Evolutionary conservation across 352 stramenopile species (phyloP), one percentile per base, ranked within the genome.

Genomic region (Peronospora belbahrii): DNA sequence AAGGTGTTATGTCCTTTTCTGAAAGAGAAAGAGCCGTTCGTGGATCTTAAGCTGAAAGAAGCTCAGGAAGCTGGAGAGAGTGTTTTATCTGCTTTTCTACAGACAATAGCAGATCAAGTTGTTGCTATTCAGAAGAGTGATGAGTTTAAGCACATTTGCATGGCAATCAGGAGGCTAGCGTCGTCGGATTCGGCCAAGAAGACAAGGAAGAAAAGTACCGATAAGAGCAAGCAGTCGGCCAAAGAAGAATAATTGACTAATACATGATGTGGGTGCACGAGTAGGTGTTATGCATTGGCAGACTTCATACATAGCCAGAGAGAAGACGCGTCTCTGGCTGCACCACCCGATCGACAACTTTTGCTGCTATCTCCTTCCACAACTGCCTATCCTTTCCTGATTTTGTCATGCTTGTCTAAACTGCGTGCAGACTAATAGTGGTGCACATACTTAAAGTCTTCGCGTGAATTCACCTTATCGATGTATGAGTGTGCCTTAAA

Each of bases 401-500:
- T 10, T 51, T 41, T 15, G 23, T 42, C 31, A 31, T 30, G 43
- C 43, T 39, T 10, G 24, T 17, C 48, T 43, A 6, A 40, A 33
- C 45, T 28, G 17, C 45, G 35, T 47, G 52, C 47, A 43, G 5
- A 43, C 67, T 83, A 90, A 52, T 86, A 76, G 62, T 81, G 83
- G 65, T 90, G 77, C 66, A 81, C 68, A 67, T 90, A 90, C 31
- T 85, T 85, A 55, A 79, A 93, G 51, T 93, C 82, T 53, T 93
- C 82, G 35, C 70, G 73, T 38, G 78, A 87, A 62, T 78, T 90
- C 49, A 73, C 72, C 51, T 70, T 71, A 73, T 93, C 82, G 46
- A 93, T 93, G 73, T 93, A 93, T 56, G 82, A 93, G 65, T 89
- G 76, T 14, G 82, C 74, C 62, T 93, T 93, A 46, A 93, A 93